Percentiles rank a stretch among this genome's conserved stretches.
These are phyloP conservation scores for Suhomyces sp. DNA, from an alignment of 805 yeast species.

Conservation along the genomic window DNA sequence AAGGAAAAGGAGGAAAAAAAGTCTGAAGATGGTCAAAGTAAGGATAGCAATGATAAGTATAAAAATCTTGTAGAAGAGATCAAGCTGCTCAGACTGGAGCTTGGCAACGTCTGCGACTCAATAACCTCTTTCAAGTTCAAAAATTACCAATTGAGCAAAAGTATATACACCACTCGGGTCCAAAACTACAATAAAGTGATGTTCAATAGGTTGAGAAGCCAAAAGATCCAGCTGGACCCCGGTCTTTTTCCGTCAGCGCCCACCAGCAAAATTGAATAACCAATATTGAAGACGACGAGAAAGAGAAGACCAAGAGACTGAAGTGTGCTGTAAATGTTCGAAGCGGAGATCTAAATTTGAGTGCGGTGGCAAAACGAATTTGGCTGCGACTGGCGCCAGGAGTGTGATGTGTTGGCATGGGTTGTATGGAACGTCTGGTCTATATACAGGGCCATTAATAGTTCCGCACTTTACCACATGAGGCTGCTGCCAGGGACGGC, in stretches of 20 bases:
- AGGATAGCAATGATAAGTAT: constrained; percentile 17
- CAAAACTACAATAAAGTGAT: constrained; percentile 33
- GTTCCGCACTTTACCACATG: no score
- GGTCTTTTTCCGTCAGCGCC: constrained; percentile 13
- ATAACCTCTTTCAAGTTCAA: constrained; percentile 34
- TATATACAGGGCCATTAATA: no score
- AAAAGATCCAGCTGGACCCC: constrained; percentile 11
- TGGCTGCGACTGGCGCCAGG: not conserved
- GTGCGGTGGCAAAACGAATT: no score
- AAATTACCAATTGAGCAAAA: constrained; percentile 37
- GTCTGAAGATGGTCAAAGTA: constrained; percentile 14
- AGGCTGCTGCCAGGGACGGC: no score
- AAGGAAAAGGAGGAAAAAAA: constrained; percentile 16
- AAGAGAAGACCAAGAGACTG: no score
- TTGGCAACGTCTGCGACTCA: not conserved
- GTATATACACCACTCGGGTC: constrained; percentile 42
- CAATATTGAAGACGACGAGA: no score
- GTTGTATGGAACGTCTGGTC: no score
- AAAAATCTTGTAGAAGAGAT: constrained; percentile 11
- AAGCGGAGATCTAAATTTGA: no score
- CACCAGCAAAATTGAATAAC: constrained; percentile 7
- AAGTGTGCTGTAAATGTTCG: no score
- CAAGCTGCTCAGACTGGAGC: not conserved
- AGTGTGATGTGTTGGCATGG: no score
- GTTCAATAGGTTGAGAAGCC: constrained; percentile 14